A percentile compares a stretch with the other conserved stretches of the same genome.
These are phyloP conservation scores for Naganishia albida DNA, from an alignment of 1,284 basidiomycete species.

Conservation along the genomic window DNA sequence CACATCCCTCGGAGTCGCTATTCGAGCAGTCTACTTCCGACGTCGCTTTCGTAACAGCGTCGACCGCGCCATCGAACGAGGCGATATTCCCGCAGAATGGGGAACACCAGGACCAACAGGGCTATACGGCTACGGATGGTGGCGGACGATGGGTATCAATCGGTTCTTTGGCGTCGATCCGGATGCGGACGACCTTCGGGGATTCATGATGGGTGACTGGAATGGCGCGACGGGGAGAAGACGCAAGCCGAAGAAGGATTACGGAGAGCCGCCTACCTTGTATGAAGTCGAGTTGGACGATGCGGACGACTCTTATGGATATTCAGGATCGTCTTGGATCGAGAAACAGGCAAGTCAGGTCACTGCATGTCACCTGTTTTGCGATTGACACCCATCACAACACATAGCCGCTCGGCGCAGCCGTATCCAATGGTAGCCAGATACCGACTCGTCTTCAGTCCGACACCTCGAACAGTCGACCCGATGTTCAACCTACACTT, in stretches of 20 bases:
- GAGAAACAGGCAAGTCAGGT: conserved; percentile 17
- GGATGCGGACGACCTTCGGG: conserved; percentile 13
- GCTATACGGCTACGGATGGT: conserved; percentile 16
- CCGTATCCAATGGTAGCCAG: background rate
- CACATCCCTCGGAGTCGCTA: conserved; percentile 8
- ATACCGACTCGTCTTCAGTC: background rate
- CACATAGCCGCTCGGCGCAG: conserved; percentile 3
- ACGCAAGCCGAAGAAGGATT: conserved; percentile 19
- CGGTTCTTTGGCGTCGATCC: conserved; percentile 17
- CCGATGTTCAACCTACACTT: background rate
- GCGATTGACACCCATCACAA: background rate
- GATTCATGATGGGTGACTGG: conserved; percentile 13
- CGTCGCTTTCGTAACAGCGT: conserved; percentile 14
- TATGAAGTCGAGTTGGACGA: conserved; percentile 4
- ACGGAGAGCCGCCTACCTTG: conserved; percentile 6
- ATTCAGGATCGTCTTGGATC: background rate
- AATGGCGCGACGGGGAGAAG: conserved; percentile 9
- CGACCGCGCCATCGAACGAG: conserved; percentile 9
- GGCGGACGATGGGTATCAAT: conserved; percentile 12
- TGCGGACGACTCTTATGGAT: background rate
- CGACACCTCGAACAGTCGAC: background rate
- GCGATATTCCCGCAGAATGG: conserved; percentile 7
- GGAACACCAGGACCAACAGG: background rate
- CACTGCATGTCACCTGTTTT: background rate
- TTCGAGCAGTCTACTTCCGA: conserved; percentile 19